phyloP scores from a whole-genome alignment of 495 filamentous ascomycete genomes.

The Penicillium manginii region DNA sequence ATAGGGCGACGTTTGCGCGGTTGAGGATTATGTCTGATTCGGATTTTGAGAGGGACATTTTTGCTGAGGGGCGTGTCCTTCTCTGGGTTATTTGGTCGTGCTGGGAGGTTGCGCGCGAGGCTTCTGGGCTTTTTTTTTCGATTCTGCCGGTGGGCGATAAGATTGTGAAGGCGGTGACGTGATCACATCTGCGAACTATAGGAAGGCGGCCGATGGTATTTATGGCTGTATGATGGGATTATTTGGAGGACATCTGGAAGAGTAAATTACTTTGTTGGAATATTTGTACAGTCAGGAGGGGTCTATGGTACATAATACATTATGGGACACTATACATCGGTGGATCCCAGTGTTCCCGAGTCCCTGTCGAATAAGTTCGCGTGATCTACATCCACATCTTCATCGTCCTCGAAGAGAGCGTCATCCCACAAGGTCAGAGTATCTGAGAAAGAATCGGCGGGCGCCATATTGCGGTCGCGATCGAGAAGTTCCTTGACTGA shows the following conservation, averaged over 20 bases:
- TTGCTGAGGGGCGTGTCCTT: no score
- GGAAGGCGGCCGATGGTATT: no score
- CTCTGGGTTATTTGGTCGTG: no score
- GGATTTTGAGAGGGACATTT: slow-evolving; percentile 40
- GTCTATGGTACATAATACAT: no score
- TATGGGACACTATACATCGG: no score
- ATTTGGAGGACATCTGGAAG: no score
- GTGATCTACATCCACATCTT: neutral
- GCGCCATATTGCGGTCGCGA: neutral
- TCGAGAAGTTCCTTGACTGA: neutral
- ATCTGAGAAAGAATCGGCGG: neutral
- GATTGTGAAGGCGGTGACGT: slow-evolving; percentile 20
- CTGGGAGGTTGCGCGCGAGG: no score
- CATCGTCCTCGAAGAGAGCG: neutral
- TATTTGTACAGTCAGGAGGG: no score
- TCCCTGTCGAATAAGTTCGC: neutral
- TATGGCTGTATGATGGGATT: no score
- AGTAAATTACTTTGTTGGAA: neutral
- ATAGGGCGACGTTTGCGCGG: slow-evolving; percentile 52
- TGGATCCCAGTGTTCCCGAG: neutral
- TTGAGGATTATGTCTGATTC: slow-evolving; percentile 55
- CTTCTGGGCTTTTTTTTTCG: slow-evolving; percentile 18
- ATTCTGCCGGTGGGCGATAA: slow-evolving; percentile 19
- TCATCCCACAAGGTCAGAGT: neutral
- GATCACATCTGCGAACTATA: no score